A percentile compares a stretch with the other conserved stretches of the same genome.
phyloP scores from a whole-genome alignment of 495 filamentous ascomycete species.

The Penicillium bovifimosum region DNA sequence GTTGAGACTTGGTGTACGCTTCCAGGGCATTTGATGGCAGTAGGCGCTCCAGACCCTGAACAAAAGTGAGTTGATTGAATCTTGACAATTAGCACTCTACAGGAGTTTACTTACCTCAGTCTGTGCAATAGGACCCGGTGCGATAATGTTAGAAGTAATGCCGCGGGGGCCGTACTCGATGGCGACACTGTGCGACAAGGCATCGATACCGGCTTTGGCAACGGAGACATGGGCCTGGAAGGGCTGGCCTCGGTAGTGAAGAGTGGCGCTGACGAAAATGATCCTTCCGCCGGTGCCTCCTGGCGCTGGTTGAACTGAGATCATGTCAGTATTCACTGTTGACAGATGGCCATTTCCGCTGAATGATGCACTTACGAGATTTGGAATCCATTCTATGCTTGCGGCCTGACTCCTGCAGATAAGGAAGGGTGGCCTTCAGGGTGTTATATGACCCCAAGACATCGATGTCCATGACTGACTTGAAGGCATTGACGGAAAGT shows the following conservation, averaged over 20 bases:
- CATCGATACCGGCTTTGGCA: slow-evolving; percentile 88
- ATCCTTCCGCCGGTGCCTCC: slow-evolving; percentile 72
- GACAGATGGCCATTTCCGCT: neutral
- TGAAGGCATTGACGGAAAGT: slow-evolving; percentile 84
- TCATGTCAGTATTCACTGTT: neutral
- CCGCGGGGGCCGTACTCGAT: slow-evolving; percentile 87
- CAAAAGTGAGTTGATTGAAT: neutral
- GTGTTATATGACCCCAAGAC: slow-evolving; percentile 91
- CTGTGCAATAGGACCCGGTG: slow-evolving; percentile 69
- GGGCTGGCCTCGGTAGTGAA: slow-evolving; percentile 81
- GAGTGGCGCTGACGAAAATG: slow-evolving; percentile 79
- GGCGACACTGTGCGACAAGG: slow-evolving; percentile 65
- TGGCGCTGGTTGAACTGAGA: slow-evolving; percentile 31
- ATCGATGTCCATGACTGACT: slow-evolving; percentile 93
- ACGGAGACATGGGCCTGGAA: slow-evolving; percentile 82
- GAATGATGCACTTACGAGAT: slow-evolving; percentile 29
- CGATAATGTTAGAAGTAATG: slow-evolving; percentile 81
- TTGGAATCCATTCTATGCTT: slow-evolving; percentile 51
- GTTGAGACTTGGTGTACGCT: slow-evolving; percentile 42
- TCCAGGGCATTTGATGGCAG: slow-evolving; percentile 32
- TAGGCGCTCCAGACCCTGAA: slow-evolving; percentile 40
- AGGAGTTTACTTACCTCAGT: slow-evolving; percentile 46
- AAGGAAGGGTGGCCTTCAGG: slow-evolving; percentile 79
- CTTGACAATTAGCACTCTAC: neutral
- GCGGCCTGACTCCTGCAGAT: slow-evolving; percentile 67